These are phyloP conservation scores for Leishmania amazonensis DNA, from an alignment of 208 protist genomes.

Conservation along the genomic window DNA sequence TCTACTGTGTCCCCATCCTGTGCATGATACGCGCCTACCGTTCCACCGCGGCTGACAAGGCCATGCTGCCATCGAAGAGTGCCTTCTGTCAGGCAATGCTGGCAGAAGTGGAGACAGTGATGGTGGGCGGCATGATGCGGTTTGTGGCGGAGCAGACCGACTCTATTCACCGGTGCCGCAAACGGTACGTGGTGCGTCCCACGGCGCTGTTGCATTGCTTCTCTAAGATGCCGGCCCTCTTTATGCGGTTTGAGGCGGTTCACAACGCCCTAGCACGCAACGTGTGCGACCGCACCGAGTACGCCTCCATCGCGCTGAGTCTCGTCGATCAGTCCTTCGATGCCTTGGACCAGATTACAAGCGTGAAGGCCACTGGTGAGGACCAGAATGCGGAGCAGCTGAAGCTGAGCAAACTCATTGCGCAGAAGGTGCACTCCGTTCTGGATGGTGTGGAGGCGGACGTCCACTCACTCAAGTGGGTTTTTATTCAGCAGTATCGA, in stretches of 20 bases:
- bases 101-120: slow-evolving; percentile 56
- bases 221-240: slow-evolving; percentile 71
- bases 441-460: slow-evolving; percentile 52
- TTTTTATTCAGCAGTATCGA: slow-evolving; percentile 86
- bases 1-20: slow-evolving; percentile 78
- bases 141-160: slow-evolving; percentile 87
- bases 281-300: slow-evolving; percentile 74
- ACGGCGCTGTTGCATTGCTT: slow-evolving; percentile 86
- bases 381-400: slow-evolving; percentile 47
- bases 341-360: slow-evolving; percentile 73
- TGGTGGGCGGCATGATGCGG: slow-evolving; percentile 58
- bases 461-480: slow-evolving; percentile 65
- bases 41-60: slow-evolving; percentile 7
- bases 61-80: slow-evolving; percentile 54
- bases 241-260: slow-evolving; percentile 73
- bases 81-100: slow-evolving; percentile 72
- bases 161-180: slow-evolving; percentile 74
- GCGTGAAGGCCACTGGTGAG: slow-evolving; percentile 44
- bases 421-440: slow-evolving; percentile 42
- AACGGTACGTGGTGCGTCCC: slow-evolving; percentile 64
- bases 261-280: slow-evolving; percentile 62
- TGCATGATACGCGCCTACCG: slow-evolving; percentile 80
- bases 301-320: slow-evolving; percentile 68
- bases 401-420: slow-evolving; percentile 42
- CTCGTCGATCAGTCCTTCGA: slow-evolving; percentile 87